phyloP scores from a whole-genome alignment of 345 rosid genomes.

The Murraya paniculata region DNA sequence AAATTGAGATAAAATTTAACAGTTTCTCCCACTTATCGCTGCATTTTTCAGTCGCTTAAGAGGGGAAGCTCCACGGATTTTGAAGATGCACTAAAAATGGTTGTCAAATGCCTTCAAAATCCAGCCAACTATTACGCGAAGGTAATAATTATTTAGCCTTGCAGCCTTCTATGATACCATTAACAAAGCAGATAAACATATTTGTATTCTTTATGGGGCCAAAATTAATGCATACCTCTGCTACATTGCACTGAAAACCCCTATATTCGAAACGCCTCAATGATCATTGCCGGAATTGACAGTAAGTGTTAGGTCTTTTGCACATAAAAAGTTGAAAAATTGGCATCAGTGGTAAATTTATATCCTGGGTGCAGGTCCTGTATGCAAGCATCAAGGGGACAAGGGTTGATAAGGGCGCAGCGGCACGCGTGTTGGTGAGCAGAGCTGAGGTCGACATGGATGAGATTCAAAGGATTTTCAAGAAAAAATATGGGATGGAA shows the following conservation, averaged over 20 bases:
- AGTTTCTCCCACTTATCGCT: background rate
- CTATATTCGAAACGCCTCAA: background rate
- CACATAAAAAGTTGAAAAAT: background rate
- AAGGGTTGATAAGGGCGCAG: conserved; percentile 21
- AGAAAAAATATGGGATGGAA: conserved; percentile 39
- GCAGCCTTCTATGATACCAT: background rate
- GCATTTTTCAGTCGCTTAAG: conserved; percentile 35
- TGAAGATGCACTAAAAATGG: conserved; percentile 40
- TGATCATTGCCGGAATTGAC: background rate
- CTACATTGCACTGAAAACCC: background rate
- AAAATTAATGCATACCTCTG: background rate
- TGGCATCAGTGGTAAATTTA: background rate
- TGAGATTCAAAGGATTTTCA: conserved; percentile 39
- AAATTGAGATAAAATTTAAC: background rate
- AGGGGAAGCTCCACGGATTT: conserved; percentile 34
- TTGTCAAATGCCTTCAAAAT: conserved; percentile 47
- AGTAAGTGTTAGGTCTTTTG: background rate
- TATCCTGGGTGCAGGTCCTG: conserved; percentile 28
- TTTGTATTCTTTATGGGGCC: background rate
- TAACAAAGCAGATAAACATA: no score
- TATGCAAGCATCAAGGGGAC: conserved; percentile 36
- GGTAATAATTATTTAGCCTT: conserved; percentile 24
- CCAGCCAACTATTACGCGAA: conserved; percentile 51
- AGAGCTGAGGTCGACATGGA: conserved; percentile 56
- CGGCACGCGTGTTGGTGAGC: conserved; percentile 46